phyloP scores from a whole-genome alignment of 495 filamentous ascomycete genomes.

The Tuber brumale region DNA sequence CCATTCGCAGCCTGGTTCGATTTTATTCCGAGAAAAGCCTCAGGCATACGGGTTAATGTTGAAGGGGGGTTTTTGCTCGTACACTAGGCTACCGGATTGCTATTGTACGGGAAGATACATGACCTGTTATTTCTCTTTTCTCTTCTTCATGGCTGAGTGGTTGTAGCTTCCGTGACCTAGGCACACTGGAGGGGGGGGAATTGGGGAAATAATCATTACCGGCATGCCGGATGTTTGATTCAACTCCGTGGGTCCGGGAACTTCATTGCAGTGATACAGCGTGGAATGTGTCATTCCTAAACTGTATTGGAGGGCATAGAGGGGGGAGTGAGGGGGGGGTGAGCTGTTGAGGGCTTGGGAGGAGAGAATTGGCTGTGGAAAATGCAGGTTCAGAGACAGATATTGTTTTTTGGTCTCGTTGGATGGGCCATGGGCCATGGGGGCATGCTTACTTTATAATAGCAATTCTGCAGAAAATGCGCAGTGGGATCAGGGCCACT shows the following conservation, averaged over 20 bases:
- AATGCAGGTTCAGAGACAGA: neutral
- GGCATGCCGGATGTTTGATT: slow-evolving; percentile 2
- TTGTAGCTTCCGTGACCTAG: neutral
- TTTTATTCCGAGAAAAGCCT: slow-evolving; percentile 2
- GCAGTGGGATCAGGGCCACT: neutral
- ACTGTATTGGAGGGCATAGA: neutral
- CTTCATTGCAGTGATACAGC: neutral
- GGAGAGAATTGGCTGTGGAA: neutral
- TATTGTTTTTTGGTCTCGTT: neutral
- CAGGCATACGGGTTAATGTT: neutral
- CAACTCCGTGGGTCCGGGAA: neutral
- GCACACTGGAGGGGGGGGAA: neutral
- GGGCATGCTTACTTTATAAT: neutral
- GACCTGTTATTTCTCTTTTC: neutral
- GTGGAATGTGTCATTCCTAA: neutral
- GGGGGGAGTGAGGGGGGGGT: neutral
- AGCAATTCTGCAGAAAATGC: neutral
- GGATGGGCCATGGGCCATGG: neutral
- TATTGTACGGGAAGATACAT: neutral
- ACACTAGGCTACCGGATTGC: neutral
- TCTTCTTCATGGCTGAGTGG: neutral
- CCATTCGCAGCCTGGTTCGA: neutral
- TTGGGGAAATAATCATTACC: slow-evolving; percentile 1
- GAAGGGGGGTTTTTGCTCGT: neutral
- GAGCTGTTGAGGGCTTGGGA: neutral